Percentiles rank a stretch among this genome's conserved stretches.
These are phyloP conservation scores for Lactuca sativa DNA, from an alignment of 129 eudicot species.

Conservation along the genomic window DNA sequence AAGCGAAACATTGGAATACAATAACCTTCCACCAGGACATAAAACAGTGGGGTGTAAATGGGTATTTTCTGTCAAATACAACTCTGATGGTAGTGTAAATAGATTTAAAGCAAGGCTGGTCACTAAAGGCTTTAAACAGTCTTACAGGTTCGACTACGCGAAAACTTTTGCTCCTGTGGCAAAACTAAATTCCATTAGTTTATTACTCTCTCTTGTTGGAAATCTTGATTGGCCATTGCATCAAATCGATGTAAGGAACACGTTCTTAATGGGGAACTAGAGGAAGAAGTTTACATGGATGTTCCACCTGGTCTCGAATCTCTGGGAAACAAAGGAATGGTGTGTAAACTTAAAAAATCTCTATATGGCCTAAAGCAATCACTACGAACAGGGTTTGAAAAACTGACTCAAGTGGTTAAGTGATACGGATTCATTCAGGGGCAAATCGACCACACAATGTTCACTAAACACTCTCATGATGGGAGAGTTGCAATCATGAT, in stretches of 20 bases:
- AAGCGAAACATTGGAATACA: neutral
- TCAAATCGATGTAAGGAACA: neutral
- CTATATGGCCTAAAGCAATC: neutral
- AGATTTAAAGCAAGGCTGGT: slow-evolving; percentile 1
- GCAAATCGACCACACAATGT: neutral
- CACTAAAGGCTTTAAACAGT: neutral
- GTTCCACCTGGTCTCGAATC: neutral
- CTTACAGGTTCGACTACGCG: neutral
- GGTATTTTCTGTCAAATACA: neutral
- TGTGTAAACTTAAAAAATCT: neutral
- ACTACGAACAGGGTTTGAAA: neutral
- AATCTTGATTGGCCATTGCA: neutral
- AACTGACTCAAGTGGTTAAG: neutral
- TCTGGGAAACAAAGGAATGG: neutral
- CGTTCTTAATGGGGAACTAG: neutral
- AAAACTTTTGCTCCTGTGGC: neutral
- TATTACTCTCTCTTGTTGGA: neutral
- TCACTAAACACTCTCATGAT: neutral
- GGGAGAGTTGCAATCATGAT: neutral
- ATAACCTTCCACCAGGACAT: neutral
- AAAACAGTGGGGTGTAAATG: neutral
- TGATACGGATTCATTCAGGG: neutral
- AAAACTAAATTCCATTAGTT: neutral
- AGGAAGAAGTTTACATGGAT: neutral
- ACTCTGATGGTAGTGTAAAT: neutral